phyloP scores from a whole-genome alignment of 257 asterid species.

The Henckelia pumila region DNA sequence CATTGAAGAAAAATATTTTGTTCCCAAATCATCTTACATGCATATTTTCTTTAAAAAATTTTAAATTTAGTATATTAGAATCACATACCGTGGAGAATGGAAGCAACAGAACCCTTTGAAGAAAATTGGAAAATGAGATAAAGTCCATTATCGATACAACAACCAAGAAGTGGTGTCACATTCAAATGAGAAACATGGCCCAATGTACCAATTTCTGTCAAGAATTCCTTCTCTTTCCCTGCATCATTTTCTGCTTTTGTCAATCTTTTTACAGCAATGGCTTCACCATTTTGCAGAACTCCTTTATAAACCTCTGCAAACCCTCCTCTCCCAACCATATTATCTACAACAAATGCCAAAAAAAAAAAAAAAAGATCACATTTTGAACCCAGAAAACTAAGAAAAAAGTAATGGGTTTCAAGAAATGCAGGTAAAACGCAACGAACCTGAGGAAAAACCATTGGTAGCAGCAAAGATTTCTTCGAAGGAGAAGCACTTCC shows the following conservation, averaged over 20 bases:
- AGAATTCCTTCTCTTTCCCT: conserved; percentile 83
- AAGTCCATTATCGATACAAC: conserved; percentile 86
- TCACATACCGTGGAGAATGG: conserved; percentile 73
- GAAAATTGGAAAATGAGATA: conserved; percentile 89
- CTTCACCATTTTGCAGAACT: conserved; percentile 59
- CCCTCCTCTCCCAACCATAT: conserved; percentile 93
- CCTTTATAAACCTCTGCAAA: conserved; percentile 95
- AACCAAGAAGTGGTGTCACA: conserved; percentile 72
- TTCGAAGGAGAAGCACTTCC: conserved; percentile 82
- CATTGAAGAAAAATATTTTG: not conserved
- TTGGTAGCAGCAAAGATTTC: conserved; percentile 75
- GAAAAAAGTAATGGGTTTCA: not conserved
- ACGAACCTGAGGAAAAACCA: conserved; percentile 65
- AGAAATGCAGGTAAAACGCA: conserved; percentile 10
- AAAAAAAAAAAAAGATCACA: not conserved
- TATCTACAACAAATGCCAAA: conserved; percentile 48
- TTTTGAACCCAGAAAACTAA: not conserved
- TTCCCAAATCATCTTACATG: not conserved
- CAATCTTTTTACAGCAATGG: conserved; percentile 83
- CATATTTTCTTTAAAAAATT: too few relatives aligned
- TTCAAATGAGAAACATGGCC: conserved; percentile 88
- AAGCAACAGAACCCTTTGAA: conserved; percentile 83
- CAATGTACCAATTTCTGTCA: conserved; percentile 82
- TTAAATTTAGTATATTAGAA: not conserved
- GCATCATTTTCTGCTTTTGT: conserved; percentile 63